phyloP scores from a whole-genome alignment of 768 basidiomycete species.

The Leccinum imitatum region DNA sequence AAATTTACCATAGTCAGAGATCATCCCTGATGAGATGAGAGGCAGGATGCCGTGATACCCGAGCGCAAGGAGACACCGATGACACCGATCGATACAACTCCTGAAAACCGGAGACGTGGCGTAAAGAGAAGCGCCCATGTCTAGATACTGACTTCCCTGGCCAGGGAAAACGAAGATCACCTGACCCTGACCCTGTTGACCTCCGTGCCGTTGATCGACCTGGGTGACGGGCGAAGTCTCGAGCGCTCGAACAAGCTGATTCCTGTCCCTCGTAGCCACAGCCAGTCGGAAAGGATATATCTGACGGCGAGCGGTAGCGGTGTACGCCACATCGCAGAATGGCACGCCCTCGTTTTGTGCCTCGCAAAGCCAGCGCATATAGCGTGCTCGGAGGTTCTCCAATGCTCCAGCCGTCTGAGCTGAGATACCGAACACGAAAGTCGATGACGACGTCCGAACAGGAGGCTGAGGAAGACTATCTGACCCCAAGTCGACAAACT shows the following conservation, averaged over 20 bases:
- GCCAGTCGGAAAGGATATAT: constrained; percentile 53
- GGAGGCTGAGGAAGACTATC: not conserved
- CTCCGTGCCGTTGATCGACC: constrained; percentile 18
- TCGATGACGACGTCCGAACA: constrained; percentile 15
- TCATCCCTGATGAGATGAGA: constrained; percentile 36
- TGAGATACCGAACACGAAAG: constrained; percentile 58
- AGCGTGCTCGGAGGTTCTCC: constrained; percentile 45
- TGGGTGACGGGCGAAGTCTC: constrained; percentile 34
- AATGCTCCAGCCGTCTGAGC: constrained; percentile 53
- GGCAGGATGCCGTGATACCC: constrained; percentile 53
- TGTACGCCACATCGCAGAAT: constrained; percentile 61
- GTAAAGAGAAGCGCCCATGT: constrained; percentile 65
- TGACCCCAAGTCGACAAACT: constrained; percentile 33
- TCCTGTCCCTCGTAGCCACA: constrained; percentile 41
- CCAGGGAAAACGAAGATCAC: constrained; percentile 73
- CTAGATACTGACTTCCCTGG: constrained; percentile 65
- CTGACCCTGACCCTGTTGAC: constrained; percentile 17
- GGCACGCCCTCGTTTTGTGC: constrained; percentile 22
- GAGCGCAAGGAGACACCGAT: constrained; percentile 44
- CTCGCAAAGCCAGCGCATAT: constrained; percentile 48
- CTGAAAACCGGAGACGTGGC: constrained; percentile 47
- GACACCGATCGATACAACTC: constrained; percentile 55
- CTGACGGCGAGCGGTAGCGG: constrained; percentile 64
- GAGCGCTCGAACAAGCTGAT: constrained; percentile 50
- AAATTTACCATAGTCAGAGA: constrained; percentile 20